Conservation (phyloP, 2,329 filamentous ascomycete species). For the Tolypocladium tropicale region DNA sequence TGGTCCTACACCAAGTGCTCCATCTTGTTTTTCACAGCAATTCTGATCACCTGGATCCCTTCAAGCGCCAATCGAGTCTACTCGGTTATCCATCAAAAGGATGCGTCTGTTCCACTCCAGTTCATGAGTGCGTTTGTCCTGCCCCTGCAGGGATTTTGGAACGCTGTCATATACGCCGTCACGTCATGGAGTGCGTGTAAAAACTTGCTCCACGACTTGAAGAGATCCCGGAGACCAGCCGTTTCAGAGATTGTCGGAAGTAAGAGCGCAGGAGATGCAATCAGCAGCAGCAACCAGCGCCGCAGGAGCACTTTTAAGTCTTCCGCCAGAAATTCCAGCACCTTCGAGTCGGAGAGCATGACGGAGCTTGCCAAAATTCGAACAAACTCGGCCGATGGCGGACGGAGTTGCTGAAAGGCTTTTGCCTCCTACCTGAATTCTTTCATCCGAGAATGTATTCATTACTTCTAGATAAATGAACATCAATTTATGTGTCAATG, state of each 20-base stretch:
- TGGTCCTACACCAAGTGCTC: constrained; percentile 63
- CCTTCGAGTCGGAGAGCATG: constrained; percentile 39
- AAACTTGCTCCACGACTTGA: constrained; percentile 21
- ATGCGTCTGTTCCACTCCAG: constrained; percentile 49
- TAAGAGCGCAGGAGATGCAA: background rate
- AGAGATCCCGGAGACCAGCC: background rate
- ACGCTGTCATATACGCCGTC: constrained; percentile 65
- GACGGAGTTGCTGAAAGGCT: background rate
- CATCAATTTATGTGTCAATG: too few relatives aligned
- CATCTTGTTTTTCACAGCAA: constrained; percentile 59
- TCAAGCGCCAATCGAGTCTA: constrained; percentile 74
- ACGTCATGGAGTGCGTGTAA: constrained; percentile 58
- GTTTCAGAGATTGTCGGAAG: background rate
- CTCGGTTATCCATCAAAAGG: constrained; percentile 46
- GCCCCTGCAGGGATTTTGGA: constrained; percentile 78
- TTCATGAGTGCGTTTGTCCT: constrained; percentile 65
- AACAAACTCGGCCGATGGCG: constrained; percentile 23
- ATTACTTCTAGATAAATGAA: background rate
- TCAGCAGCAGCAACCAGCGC: background rate
- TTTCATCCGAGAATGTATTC: background rate
- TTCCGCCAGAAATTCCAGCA: constrained; percentile 17
- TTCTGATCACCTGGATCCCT: constrained; percentile 66
- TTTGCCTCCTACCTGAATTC: background rate
- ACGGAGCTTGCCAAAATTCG: constrained; percentile 34
- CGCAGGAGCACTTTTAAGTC: constrained; percentile 18